Evolutionary conservation across 768 basidiomycete genomes (phyloP), one percentile per base, ranked within the genome.

Genomic region (Pisolithus orientalis): DNA sequence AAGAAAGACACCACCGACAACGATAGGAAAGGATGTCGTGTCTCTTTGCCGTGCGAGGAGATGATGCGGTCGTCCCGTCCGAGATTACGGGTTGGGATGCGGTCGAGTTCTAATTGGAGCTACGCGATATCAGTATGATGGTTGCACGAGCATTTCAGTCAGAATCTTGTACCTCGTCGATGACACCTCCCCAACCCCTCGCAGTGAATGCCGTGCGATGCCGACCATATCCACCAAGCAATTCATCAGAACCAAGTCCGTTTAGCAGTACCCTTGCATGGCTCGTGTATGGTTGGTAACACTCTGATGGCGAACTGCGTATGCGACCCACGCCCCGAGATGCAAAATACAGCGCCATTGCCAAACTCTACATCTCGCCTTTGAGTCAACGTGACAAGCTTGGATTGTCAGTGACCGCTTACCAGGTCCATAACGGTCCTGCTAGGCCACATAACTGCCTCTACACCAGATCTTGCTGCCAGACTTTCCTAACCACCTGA

Each of bases 51-150:
- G 58, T 91, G 85, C 0, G 84, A 85, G 3, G 95, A 94, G 53
- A 95, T 83, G 49, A 97, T 80, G 11, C 96, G 86, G 67, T 99
- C 96, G 67, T 99, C 95, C 55, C 96, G 77, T 13, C 94, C 94
- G 11, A 98, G 72, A 65, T 99, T 99, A 44, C 96, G 79, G 4
- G 75, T 80, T 1, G 94, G 91, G 55, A 97, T 85, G 21, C 92
- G 85, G 62, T 86, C 82, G 31, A 96, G 78, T 60, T 97, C 90
- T 49, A 91, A 77, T 66, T 97, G 93, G 17, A 97, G 79, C 91
- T 97, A 61, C 8, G 56, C 47, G 34, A 51, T 31, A 31, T 37
- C 16, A 24, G 29, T 25, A 34, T 25, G 14, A 16, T 31, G 40
- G 29, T 37, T 28, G n/a, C 17, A 24, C 25, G 43, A 13, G 32